Evolutionary conservation across 805 yeast genomes (phyloP), one percentile per base, ranked within the genome.

Genomic region (Novakomyces olei): DNA sequence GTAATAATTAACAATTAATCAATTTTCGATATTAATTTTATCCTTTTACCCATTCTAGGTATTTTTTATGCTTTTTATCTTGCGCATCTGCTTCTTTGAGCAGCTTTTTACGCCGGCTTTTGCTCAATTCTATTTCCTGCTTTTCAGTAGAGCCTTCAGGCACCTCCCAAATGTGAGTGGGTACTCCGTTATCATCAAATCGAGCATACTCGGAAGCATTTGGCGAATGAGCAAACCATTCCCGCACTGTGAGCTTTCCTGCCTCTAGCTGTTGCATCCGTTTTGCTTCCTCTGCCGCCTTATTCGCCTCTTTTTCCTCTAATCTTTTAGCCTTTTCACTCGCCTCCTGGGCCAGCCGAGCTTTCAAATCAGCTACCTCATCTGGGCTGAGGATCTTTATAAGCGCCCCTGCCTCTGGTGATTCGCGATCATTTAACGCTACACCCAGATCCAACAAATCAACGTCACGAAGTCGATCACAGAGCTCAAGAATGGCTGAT

Each of bases 101-200:
- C 42, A 88, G 58, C 56, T 85, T 85, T 66, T 88, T 88, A 38
- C 60, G 59, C 57, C 73, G 69, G 50, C 92, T 77, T 58, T 88
- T 88, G 26, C 88, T 65, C 4, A 88, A 63, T 41, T 76, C 88
- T 5, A 20, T 17, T 14, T 30, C 33, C 25, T 22, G 25, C 9
- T 12, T 12, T 12, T 22, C 25, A 1, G 56, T 48, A 42, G 70
- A 79, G 8, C 96, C 96, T 6, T 67, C 68, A 22, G 57, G 61
- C 9, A 16, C 32, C 5, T 25, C 15, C n/a, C n/a, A n/a, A 41
- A 72, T 78, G 47, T 69, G 71, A 0, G 70, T 61, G 14, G 98
- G 98, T 12, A 88, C 36, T 1, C 98, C 98, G 23, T 63, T 54
- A 17, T 65, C 83, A 48, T 88, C 95, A 77, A 85, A 88, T 47